A percentile compares a stretch with the other conserved stretches of the same genome.
Conservation (phyloP, 202 grass and related monocot species). For the Hordeum pubiflorum region DNA sequence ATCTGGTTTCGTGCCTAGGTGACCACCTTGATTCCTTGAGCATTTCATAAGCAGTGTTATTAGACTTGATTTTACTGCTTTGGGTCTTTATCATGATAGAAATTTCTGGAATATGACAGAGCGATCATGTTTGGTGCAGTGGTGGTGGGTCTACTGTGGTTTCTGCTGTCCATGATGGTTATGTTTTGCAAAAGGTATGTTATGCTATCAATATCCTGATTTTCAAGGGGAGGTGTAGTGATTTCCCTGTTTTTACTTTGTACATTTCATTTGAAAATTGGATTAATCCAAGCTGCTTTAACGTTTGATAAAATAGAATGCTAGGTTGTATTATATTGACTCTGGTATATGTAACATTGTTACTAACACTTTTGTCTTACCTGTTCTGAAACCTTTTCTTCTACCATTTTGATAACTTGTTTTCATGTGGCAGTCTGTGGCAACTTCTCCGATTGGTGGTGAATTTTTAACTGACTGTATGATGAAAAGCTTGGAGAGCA, state of each 20-base stretch:
- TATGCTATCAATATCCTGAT: not conserved
- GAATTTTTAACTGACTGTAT: slow-evolving; percentile 99
- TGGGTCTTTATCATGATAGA: not conserved
- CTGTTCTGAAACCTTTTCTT: not conserved
- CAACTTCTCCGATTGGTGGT: slow-evolving; percentile 81
- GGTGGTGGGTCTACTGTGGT: slow-evolving; percentile 87
- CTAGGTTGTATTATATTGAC: not conserved
- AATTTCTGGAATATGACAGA: slow-evolving; percentile 24
- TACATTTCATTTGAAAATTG: slow-evolving; percentile 4
- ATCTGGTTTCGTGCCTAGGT: not conserved
- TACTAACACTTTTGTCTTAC: not conserved
- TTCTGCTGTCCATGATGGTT: slow-evolving; percentile 92
- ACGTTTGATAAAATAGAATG: not conserved
- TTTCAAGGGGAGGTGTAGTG: not conserved
- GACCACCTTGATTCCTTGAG: not conserved
- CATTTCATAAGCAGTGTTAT: not conserved
- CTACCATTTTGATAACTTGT: slow-evolving; percentile 12
- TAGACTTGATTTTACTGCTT: not conserved
- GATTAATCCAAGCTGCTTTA: not conserved
- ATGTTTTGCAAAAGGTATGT: slow-evolving; percentile 90
- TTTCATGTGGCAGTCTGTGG: slow-evolving; percentile 57
- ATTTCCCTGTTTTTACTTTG: not conserved
- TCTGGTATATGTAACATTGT: not conserved
- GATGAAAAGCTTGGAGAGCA: slow-evolving; percentile 98
- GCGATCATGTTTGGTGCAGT: slow-evolving; percentile 44